Percentiles rank a stretch among this genome's conserved stretches.
Evolutionary conservation across 306 rosid genomes (phyloP).

Genomic region (Cucurbita ficifolia): DNA sequence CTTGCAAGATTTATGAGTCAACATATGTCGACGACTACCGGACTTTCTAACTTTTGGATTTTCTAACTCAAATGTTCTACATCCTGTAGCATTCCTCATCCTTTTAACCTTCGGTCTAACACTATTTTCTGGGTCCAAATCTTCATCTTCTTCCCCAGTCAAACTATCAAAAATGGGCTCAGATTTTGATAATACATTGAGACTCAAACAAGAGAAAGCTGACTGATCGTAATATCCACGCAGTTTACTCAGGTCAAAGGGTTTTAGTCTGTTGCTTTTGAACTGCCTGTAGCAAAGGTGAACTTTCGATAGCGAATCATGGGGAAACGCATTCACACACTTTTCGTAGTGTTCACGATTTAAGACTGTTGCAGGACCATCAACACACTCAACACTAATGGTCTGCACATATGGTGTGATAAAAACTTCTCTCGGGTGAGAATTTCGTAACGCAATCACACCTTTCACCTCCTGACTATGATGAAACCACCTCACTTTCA

Average conservation of each 20-base stretch:
- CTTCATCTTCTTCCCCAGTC: constrained; percentile 41
- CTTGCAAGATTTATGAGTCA: constrained; percentile 27
- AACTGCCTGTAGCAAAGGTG: constrained; percentile 82
- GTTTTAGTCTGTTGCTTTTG: constrained; percentile 70
- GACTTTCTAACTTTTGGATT: constrained; percentile 36
- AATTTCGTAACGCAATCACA: constrained; percentile 45
- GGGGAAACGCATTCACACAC: constrained; percentile 47
- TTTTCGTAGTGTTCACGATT: constrained; percentile 71
- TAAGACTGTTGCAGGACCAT: constrained; percentile 79
- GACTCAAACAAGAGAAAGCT: constrained; percentile 59
- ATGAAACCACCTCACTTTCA: constrained; percentile 97
- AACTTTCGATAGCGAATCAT: constrained; percentile 40
- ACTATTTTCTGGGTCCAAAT: constrained; percentile 33
- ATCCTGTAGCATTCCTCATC: constrained; percentile 41
- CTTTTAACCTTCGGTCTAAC: constrained; percentile 55
- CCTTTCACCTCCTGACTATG: constrained; percentile 89
- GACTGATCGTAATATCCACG: constrained; percentile 75
- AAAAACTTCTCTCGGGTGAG: constrained; percentile 89
- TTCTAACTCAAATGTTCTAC: constrained; percentile 25
- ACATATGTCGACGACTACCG: constrained; percentile 28
- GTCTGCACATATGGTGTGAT: constrained; percentile 85
- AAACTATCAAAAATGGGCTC: constrained; percentile 25
- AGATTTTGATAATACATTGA: constrained; percentile 24
- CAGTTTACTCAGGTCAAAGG: constrained; percentile 77
- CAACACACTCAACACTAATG: constrained; percentile 94